Evolutionary conservation across 345 rosid genomes (phyloP).

Genomic region (Rhodamnia rubescens): DNA sequence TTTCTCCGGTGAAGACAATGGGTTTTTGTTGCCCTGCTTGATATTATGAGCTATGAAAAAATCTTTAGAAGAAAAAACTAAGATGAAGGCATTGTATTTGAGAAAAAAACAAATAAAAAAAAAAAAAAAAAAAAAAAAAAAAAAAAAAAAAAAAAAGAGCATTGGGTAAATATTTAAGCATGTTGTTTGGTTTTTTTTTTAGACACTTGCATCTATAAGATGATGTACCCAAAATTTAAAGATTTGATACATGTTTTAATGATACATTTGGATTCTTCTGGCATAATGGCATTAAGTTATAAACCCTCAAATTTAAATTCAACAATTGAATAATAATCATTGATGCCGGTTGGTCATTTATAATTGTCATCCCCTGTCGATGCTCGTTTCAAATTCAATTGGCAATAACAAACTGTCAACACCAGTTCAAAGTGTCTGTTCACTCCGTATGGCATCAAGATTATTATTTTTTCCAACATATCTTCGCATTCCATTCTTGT

Average conservation of each 20-base stretch:
- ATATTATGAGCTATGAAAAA: no score
- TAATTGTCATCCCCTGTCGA: not conserved
- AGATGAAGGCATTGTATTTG: not conserved
- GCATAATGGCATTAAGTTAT: not conserved
- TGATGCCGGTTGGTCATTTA: not conserved
- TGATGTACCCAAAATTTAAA: not conserved
- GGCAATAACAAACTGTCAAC: not conserved
- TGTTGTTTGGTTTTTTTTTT: not conserved
- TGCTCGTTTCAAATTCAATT: not conserved
- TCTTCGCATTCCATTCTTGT: not conserved
- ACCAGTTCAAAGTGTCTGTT: not conserved
- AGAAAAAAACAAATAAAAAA: no score
- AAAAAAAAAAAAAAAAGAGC: not conserved
- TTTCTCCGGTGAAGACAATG: no score
- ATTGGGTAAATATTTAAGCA: not conserved
- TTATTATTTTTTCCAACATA: not conserved
- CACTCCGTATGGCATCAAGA: not conserved
- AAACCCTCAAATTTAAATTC: not conserved
- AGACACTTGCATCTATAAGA: not conserved
- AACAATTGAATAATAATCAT: not conserved
- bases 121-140: no score
- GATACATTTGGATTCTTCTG: not conserved
- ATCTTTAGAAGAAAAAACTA: no score
- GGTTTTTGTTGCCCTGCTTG: not conserved
- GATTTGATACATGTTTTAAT: not conserved